Base-by-base conservation (phyloP, 2,329 filamentous ascomycete species). In the Alternaria novae-zelandiae region DNA sequence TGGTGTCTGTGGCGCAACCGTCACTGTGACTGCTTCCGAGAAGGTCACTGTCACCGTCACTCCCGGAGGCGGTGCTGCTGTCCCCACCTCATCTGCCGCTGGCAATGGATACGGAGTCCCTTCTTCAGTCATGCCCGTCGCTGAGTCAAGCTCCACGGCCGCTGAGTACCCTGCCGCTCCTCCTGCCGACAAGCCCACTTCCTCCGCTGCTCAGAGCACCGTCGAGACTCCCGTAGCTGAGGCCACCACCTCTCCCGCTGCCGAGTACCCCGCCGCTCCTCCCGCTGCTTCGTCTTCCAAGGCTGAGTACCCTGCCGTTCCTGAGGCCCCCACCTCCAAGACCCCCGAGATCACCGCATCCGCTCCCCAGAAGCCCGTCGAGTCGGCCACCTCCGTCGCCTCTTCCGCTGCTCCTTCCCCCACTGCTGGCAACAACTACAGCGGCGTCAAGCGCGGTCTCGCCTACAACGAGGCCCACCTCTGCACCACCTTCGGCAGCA, bases 381-480 rank as follows among this genome's bases (percentile, higher is more conserved):
- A 23, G 30, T 20, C 32, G 28, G 54, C 59, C 10, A 65, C 54
- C 63, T 43, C 56, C 47, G 54, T 67, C 41, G 65, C 60, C 13
- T 62, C 71, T 20, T 68, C 71, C 26, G 54, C 68, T 12, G 57
- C 74, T 23, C 59, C 67, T 23, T 59, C 63, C 20, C 61, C 73
- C 47, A 66, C 66, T n/a, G 50, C 64, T 46, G 66, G 71, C 20
- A 71, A 72, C 44, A 67, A 71, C 32, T 74, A 75, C 72, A 75
- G 71, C 25, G 76, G 75, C 57, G 76, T 78, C 71, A 90, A 91
- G 87, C 89, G 89, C 76, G 90, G 90, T 79, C 79, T 92, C 54
- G 87, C 87, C 54, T 93, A 89, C 86, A 91, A 92, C 79, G 82
- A 87, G 30, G 83, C 83, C 59, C 70, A 69, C 26, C 82, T 90